Evolutionary conservation across 2,329 filamentous ascomycete species (phyloP).

Genomic region (Pseudogymnoascus sp.): DNA sequence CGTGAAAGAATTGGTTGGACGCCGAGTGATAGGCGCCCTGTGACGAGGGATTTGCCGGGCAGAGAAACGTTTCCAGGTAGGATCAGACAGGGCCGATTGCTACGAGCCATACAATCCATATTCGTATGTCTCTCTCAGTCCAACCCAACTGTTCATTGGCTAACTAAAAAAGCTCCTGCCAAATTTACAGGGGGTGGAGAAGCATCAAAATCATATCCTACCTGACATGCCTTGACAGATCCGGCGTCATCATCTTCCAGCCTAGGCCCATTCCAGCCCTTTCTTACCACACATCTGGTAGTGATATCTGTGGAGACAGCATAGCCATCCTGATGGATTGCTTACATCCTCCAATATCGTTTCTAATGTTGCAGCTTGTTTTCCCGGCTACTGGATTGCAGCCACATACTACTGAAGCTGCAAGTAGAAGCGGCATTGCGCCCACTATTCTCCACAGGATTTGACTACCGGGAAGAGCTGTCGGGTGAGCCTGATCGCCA

Average conservation of each 20-base stretch:
- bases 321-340: not conserved
- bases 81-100: conserved; percentile 2
- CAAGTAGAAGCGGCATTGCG: not conserved
- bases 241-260: not conserved
- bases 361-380: not conserved
- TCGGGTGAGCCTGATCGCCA: not conserved
- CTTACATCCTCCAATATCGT: not conserved
- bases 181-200: not conserved
- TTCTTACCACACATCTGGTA: not conserved
- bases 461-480: not conserved
- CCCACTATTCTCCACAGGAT: not conserved
- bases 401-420: not conserved
- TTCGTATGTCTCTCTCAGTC: not conserved
- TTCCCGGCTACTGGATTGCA: not conserved
- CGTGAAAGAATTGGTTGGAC: not conserved
- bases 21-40: not conserved
- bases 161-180: not conserved
- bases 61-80: conserved; percentile 4
- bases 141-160: not conserved
- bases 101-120: not conserved
- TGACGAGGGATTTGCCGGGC: not conserved
- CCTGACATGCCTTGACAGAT: not conserved
- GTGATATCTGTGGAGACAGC: not conserved
- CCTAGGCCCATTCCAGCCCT: not conserved
- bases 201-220: not conserved